Base-by-base conservation (phyloP, 306 rosid species). In the Phaseolus lunatus region DNA sequence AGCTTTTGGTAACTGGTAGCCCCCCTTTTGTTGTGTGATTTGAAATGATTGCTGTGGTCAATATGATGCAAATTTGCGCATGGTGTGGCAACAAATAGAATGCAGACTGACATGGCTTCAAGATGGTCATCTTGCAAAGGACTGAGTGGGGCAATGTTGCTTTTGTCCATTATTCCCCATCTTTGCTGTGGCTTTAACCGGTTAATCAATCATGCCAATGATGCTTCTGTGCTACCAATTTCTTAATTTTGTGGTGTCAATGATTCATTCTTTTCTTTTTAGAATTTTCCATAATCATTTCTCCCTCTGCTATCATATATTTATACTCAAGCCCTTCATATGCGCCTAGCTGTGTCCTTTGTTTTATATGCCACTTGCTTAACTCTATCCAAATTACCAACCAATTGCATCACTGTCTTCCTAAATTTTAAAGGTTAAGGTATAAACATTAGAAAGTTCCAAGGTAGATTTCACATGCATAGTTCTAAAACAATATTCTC, bases 161-260 rank as follows among this genome's bases (percentile, higher is more conserved):
- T 52, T 77, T 77, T 86, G 79, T 78, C 86, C 80, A 56, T 62
- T 79, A 49, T 56, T 79, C 58, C 67, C 8, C 27, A 19, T 75
- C 59, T 80, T 80, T 74, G 81, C 79, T 53, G 50, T 62, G 77
- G 57, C 85, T 63, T 79, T 33, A 44, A 63, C 77, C 37, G 24
- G 54, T 48, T 68, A 58, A 87, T 86, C 75, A 81, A 84, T 83
- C 81, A 76, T 77, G 68, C 80, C 79, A 81, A 75, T 73, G 67
- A 67, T 80, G 75, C 67, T 45, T 77, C 80, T 59, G 72, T 68
- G 68, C 59, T 18, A 45, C 70, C 45, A 62, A 16, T 33, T 15
- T 70, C 53, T 48, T 64, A 83, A 59, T 78, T 56, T 78, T 58
- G 78, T 67, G 78, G 44, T 11, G 63, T 43, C 68, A 50, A 72